Conservation (phyloP, 2,329 filamentous ascomycete species). For the Dactylellina cionopaga region DNA sequence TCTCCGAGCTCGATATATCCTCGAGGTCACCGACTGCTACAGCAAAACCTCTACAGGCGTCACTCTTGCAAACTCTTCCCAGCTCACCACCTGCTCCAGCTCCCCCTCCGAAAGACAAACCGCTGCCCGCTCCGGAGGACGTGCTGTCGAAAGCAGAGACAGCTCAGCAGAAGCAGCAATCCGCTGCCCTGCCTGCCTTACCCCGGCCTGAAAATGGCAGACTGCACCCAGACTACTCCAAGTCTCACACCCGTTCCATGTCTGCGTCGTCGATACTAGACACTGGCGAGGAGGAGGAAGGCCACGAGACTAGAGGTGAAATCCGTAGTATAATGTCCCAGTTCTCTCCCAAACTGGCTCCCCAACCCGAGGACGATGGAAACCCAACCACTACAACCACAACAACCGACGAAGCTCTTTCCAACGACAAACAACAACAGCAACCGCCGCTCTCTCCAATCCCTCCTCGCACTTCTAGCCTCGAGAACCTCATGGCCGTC, state of each 20-base stretch:
- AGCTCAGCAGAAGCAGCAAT: constrained; percentile 26
- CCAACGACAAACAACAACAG: too few relatives aligned
- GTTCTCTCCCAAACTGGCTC: constrained; percentile 65
- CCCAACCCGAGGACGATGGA: constrained; percentile 49
- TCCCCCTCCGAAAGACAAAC: constrained; percentile 54
- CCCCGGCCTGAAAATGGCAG: constrained; percentile 46
- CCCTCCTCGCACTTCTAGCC: constrained; percentile 47
- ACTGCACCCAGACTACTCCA: constrained; percentile 53
- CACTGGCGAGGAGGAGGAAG: constrained; percentile 70
- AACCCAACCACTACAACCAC: constrained; percentile 8
- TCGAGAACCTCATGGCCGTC: constrained; percentile 44
- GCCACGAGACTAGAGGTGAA: constrained; percentile 79
- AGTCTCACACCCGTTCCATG: constrained; percentile 53
- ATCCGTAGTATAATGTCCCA: constrained; percentile 99
- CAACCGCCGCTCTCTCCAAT: constrained; percentile 51
- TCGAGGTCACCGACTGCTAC: constrained; percentile 23
- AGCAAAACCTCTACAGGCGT: constrained; percentile 21
- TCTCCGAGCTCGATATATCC: constrained; percentile 39
- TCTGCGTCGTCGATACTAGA: constrained; percentile 62
- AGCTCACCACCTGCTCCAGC: constrained; percentile 55
- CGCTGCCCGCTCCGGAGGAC: constrained; percentile 54
- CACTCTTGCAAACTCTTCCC: constrained; percentile 31
- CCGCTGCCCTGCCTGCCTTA: constrained; percentile 31
- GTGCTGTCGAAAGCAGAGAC: constrained; percentile 54
- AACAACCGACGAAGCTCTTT: constrained; percentile 3